Percentiles rank a stretch among this genome's conserved stretches.
phyloP scores from a whole-genome alignment of 495 filamentous ascomycete genomes.

The Pseudevernia furfuracea region DNA sequence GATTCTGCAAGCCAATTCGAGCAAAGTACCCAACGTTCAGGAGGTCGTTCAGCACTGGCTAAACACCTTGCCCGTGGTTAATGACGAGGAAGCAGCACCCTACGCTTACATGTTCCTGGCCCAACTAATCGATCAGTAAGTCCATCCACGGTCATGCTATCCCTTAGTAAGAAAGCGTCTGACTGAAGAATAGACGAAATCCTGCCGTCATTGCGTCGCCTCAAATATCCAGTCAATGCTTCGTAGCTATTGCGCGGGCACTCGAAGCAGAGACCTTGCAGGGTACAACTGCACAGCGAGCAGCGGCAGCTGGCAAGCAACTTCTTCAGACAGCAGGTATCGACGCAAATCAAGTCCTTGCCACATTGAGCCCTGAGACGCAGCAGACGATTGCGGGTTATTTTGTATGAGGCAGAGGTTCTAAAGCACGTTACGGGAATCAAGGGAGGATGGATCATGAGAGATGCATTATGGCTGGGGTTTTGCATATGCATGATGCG shows the following conservation, averaged over 20 bases:
- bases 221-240: conserved; percentile 65
- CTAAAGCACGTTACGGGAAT: not conserved
- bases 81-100: conserved; percentile 95
- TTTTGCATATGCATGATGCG: conserved; percentile 15
- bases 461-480: conserved; percentile 12
- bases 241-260: conserved; percentile 75
- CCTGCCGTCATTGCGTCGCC: conserved; percentile 56
- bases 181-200: conserved; percentile 60
- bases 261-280: conserved; percentile 86
- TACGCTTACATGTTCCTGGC: conserved; percentile 91
- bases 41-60: conserved; percentile 75
- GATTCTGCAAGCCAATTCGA: conserved; percentile 79
- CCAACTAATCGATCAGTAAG: conserved; percentile 89
- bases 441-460: conserved; percentile 8
- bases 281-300: conserved; percentile 65
- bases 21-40: conserved; percentile 63
- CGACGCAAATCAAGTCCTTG: conserved; percentile 62
- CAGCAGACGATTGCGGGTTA: conserved; percentile 66
- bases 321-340: conserved; percentile 61
- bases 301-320: conserved; percentile 63
- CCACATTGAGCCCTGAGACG: conserved; percentile 62
- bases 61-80: conserved; percentile 79
- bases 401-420: conserved; percentile 36
- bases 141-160: conserved; percentile 21
- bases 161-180: not conserved